A percentile compares a stretch with the other conserved stretches of the same genome.
Evolutionary conservation across 495 filamentous ascomycete genomes (phyloP).

Genomic region (Corynascus novoguineensis): DNA sequence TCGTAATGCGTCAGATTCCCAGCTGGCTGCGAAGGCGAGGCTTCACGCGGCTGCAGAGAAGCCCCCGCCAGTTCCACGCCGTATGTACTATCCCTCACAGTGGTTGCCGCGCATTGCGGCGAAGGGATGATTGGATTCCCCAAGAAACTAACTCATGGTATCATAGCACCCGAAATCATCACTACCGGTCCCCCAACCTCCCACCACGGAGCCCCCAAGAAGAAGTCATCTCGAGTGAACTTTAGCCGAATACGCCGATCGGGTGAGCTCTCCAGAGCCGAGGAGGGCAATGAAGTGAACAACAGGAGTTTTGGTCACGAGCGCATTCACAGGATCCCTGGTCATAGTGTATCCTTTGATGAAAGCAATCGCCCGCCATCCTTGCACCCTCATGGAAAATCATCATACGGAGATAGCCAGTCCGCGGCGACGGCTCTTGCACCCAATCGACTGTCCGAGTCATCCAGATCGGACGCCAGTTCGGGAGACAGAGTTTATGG

Average conservation of each 20-base stretch:
- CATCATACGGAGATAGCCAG: constrained; percentile 61
- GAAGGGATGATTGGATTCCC: not conserved
- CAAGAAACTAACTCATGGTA: constrained; percentile 17
- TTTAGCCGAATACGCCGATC: constrained; percentile 43
- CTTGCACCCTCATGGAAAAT: constrained; percentile 42
- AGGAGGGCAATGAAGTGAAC: constrained; percentile 27
- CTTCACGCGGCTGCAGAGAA: constrained; percentile 56
- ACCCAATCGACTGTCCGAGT: constrained; percentile 75
- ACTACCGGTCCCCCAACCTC: constrained; percentile 86
- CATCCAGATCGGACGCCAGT: constrained; percentile 84
- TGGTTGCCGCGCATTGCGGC: constrained; percentile 6
- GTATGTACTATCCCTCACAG: constrained; percentile 45
- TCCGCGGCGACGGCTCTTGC: constrained; percentile 61
- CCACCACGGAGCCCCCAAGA: constrained; percentile 45
- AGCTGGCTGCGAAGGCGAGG: constrained; percentile 73
- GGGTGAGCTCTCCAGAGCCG: constrained; percentile 37
- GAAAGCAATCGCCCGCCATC: constrained; percentile 59
- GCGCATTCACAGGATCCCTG: constrained; percentile 35
- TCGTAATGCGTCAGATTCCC: constrained; percentile 89
- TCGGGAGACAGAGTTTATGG: constrained; percentile 66
- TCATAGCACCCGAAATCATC: constrained; percentile 79
- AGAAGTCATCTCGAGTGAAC: constrained; percentile 49
- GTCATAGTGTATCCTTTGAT: constrained; percentile 55
- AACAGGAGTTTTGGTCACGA: constrained; percentile 27
- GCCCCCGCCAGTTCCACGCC: constrained; percentile 65